Percentiles rank a stretch among this genome's conserved stretches.
Conservation (phyloP, 257 asterid genomes). For the Catharanthus roseus region DNA sequence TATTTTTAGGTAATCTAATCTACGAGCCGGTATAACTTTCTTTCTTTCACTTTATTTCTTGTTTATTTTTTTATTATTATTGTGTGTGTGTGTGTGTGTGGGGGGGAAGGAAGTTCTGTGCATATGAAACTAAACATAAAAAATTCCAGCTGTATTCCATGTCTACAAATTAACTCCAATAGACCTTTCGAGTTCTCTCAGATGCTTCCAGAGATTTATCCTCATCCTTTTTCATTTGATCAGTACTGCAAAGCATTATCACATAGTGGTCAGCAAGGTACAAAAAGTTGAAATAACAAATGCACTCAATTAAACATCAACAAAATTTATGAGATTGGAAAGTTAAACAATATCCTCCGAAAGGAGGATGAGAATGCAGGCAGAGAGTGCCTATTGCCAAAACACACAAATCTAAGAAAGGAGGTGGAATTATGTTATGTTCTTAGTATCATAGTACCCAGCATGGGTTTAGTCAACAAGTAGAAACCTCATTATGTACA, state of each 20-base stretch:
- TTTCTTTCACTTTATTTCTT: too few relatives aligned
- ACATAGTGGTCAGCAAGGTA: conserved; percentile 6
- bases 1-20: neutral
- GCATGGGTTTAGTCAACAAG: neutral
- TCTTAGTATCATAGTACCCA: neutral
- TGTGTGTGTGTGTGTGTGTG: too few relatives aligned
- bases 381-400: neutral
- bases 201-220: conserved; percentile 31
- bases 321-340: neutral
- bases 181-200: conserved; percentile 49
- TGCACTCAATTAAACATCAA: neutral
- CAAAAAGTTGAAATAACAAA: neutral
- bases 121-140: neutral
- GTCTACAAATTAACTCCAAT: conserved; percentile 1
- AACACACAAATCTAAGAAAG: neutral
- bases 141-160: neutral
- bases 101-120: too few relatives aligned
- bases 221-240: conserved; percentile 35
- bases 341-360: neutral
- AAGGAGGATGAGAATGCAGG: neutral
- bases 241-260: conserved; percentile 33
- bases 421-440: neutral
- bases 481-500: neutral
- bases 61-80: too few relatives aligned
- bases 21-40: neutral